Conservation (phyloP, 495 filamentous ascomycete genomes). For the Aspergillus heteromorphus region DNA sequence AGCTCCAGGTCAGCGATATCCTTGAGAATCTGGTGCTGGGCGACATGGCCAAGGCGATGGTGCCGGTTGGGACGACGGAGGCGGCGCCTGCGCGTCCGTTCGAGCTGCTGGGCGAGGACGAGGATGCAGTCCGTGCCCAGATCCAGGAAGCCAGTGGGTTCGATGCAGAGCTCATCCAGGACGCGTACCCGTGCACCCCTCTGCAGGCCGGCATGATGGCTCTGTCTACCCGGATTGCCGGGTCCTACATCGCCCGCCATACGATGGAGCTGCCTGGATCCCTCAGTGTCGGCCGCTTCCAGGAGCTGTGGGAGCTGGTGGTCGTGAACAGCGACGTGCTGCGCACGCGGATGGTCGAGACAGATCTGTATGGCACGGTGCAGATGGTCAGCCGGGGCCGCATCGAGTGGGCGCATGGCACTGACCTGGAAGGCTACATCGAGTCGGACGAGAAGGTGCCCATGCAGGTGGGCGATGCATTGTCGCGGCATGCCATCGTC, state of each 20-base stretch:
- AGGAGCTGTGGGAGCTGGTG: constrained; percentile 34
- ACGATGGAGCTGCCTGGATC: constrained; percentile 5
- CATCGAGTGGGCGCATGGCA: constrained; percentile 6
- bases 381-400: constrained; percentile 34
- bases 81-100: constrained; percentile 1
- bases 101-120: constrained; percentile 12
- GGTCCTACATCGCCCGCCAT: constrained; percentile 45
- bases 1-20: constrained; percentile 21
- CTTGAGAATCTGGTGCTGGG: constrained; percentile 28
- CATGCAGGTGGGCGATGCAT: constrained; percentile 39
- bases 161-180: constrained; percentile 16
- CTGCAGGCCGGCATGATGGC: constrained; percentile 18
- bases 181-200: constrained; percentile 27
- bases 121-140: constrained; percentile 13
- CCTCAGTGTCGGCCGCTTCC: constrained; percentile 23
- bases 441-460: constrained; percentile 31
- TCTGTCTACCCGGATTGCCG: constrained; percentile 13
- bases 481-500: constrained; percentile 41
- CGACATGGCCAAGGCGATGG: constrained; percentile 31
- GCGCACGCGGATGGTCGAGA: constrained; percentile 33
- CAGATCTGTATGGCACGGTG: constrained; percentile 40
- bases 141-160: constrained; percentile 7
- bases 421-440: constrained; percentile 33
- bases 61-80: constrained; percentile 11
- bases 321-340: constrained; percentile 38